Base-by-base conservation (phyloP, 225 moss, liverwort and hornwort species). In the Physcomitrium patens region DNA sequence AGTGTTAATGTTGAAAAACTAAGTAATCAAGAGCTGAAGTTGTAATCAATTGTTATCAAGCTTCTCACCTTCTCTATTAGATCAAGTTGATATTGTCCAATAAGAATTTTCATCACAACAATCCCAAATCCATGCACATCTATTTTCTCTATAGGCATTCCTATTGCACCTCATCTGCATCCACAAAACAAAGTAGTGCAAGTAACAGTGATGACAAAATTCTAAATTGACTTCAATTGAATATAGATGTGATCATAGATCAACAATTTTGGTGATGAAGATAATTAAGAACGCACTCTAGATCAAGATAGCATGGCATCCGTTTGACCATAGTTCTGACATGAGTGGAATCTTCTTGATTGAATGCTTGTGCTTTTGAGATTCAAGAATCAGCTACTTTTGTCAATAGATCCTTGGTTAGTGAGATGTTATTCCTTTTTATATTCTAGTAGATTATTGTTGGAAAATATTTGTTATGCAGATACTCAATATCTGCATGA, bases 351-450 rank as follows among this genome's bases (percentile, higher is more conserved):
- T 13, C 37, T 64, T 79, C 71, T 19, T 77, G 71, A 11, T 49
- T 77, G 41, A 50, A 54, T 5, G 62, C 71, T 70, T 78, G 50
- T 24, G 80, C 10, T 76, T 84, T 91, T 55, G 80, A 88, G 51
- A 88, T 88, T 27, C 90, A 88, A 67, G 86, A 91, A 68, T 91
- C 90, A 17, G 86, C 79, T 56, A 88, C 84, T 77, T 86, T 91
- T 10, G 90, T 80, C 62, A 78, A 78, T 20, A 69, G 48, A 0
- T 68, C 82, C 52, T 72, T 69, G 17, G 82, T 79, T 42, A n/a
- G n/a, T n/a, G n/a, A n/a, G n/a, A n/a, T n/a, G n/a, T n/a, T n/a
- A n/a, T n/a, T n/a, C n/a, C n/a, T n/a, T n/a, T n/a, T n/a, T n/a
- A n/a, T n/a, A n/a, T n/a, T n/a, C n/a, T n/a, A n/a, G n/a, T n/a